Evolutionary conservation across 1,284 basidiomycete genomes (phyloP).

Genomic region (Leucoagaricus sp.): DNA sequence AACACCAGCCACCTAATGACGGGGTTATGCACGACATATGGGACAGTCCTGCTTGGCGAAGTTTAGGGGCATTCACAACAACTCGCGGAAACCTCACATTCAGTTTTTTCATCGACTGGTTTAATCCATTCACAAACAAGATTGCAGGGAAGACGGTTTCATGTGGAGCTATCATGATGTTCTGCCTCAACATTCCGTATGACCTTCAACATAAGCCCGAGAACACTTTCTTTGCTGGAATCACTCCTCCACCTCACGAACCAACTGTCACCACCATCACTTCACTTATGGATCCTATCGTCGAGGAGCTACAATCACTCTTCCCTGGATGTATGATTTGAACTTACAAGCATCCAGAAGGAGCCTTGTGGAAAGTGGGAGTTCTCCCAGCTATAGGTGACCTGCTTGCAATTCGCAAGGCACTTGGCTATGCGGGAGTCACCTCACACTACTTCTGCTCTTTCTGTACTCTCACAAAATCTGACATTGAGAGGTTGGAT

Average conservation of each 20-base stretch:
- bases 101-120: constrained; percentile 39
- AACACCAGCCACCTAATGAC: constrained; percentile 15
- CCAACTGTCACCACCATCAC: constrained; percentile 21
- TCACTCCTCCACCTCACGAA: constrained; percentile 24
- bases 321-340: constrained; percentile 15
- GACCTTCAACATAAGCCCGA: constrained; percentile 20
- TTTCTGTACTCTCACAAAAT: constrained; percentile 23
- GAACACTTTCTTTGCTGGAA: constrained; percentile 23
- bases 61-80: constrained; percentile 15
- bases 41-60: constrained; percentile 24
- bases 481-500: constrained; percentile 17
- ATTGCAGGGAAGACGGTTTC: constrained; percentile 21
- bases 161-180: constrained; percentile 19
- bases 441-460: constrained; percentile 26
- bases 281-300: constrained; percentile 18
- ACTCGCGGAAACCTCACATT: constrained; percentile 26
- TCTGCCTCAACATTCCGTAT: constrained; percentile 25
- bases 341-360: constrained; percentile 15
- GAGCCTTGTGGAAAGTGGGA: constrained; percentile 21
- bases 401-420: constrained; percentile 30
- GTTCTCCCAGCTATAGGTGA: constrained; percentile 31
- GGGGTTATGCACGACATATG: constrained; percentile 19
- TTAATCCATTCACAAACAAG: constrained; percentile 27
- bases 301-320: constrained; percentile 11
- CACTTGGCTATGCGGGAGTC: constrained; percentile 25